Percentiles rank a stretch among this genome's conserved stretches.
phyloP scores from a whole-genome alignment of 2,329 filamentous ascomycete genomes.

The Sporothrix inflata region DNA sequence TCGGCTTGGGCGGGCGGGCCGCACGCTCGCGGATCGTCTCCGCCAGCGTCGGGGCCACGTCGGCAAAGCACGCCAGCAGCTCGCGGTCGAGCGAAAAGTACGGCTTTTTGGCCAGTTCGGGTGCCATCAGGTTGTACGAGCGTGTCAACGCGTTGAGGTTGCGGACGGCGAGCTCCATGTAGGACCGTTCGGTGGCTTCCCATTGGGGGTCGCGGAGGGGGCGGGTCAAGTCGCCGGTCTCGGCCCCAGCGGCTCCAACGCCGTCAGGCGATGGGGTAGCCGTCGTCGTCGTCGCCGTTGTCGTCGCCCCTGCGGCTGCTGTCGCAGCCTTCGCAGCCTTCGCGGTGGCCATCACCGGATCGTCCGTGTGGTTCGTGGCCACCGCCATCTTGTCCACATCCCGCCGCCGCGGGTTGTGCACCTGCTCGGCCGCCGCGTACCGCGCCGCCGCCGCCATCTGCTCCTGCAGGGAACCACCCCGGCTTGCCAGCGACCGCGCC shows the following conservation, averaged over 20 bases:
- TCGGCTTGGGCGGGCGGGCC: conserved; percentile 46
- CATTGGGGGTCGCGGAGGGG: conserved; percentile 81
- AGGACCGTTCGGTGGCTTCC: conserved; percentile 72
- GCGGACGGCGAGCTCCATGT: conserved; percentile 74
- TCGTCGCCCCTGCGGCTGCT: too few relatives aligned
- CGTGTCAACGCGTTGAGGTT: conserved; percentile 80
- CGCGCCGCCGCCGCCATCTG: conserved; percentile 73
- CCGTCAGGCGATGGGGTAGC: neutral
- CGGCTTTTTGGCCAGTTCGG: conserved; percentile 87
- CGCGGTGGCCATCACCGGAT: too few relatives aligned
- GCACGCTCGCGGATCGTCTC: conserved; percentile 73
- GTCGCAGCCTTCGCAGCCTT: too few relatives aligned
- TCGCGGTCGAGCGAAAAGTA: conserved; percentile 87
- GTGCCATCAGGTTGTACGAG: conserved; percentile 94
- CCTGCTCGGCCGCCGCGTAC: conserved; percentile 74
- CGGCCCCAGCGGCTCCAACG: neutral
- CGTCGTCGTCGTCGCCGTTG: neutral
- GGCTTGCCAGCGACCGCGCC: conserved; percentile 74
- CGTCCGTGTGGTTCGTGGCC: conserved; percentile 52
- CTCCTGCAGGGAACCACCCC: conserved; percentile 72
- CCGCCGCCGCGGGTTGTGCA: conserved; percentile 61
- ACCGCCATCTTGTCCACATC: conserved; percentile 53
- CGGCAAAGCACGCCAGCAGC: conserved; percentile 77
- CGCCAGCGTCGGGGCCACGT: conserved; percentile 77
- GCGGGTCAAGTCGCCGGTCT: conserved; percentile 34